A percentile compares a stretch with the other conserved stretches of the same genome.
Conservation (phyloP, 2,329 filamentous ascomycete genomes). For the Cladosporium oxysporum region DNA sequence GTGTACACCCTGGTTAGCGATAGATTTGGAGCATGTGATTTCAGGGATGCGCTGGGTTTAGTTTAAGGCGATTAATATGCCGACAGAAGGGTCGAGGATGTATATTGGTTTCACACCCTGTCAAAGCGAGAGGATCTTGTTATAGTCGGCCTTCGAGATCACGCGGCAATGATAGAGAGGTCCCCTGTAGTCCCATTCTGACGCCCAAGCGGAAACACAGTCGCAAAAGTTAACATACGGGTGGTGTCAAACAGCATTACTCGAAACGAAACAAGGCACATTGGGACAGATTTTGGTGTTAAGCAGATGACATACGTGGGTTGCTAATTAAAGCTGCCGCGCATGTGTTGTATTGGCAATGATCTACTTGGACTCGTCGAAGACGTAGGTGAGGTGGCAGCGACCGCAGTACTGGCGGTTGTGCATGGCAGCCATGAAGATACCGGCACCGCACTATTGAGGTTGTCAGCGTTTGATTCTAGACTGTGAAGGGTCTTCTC, state of each 20-base stretch:
- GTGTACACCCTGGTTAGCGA: neutral
- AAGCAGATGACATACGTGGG: conserved; percentile 13
- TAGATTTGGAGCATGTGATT: neutral
- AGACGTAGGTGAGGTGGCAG: conserved; percentile 72
- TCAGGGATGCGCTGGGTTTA: neutral
- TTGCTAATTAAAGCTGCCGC: conserved; percentile 16
- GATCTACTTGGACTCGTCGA: conserved; percentile 56
- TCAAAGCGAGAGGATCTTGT: neutral
- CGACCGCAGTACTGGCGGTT: conserved; percentile 95
- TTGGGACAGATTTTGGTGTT: neutral
- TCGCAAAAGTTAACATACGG: neutral
- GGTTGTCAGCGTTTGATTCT: conserved; percentile 40
- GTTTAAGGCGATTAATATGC: neutral
- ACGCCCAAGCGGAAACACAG: neutral
- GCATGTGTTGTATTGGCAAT: conserved; percentile 19
- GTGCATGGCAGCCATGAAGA: conserved; percentile 99
- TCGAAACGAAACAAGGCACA: neutral
- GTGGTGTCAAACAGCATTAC: neutral
- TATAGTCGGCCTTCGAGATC: neutral
- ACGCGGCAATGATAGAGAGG: neutral
- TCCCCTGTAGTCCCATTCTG: neutral
- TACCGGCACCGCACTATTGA: conserved; percentile 90
- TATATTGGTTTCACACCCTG: neutral
- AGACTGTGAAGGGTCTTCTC: neutral
- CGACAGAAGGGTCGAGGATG: neutral